phyloP scores from a whole-genome alignment of 2,329 filamentous ascomycete genomes.

The Ophiostoma novo-ulmi region DNA sequence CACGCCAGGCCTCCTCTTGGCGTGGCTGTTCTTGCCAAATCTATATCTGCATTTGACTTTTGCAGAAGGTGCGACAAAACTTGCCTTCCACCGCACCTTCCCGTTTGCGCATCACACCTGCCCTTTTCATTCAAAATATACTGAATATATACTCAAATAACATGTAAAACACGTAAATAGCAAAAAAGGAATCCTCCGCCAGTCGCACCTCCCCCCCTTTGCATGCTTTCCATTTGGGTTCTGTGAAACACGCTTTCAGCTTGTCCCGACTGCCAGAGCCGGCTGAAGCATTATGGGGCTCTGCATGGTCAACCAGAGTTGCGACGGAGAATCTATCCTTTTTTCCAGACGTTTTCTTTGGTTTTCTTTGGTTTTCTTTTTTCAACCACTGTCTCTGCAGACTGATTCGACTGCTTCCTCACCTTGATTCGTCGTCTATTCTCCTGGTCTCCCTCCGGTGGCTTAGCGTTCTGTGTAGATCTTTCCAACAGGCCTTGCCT shows the following conservation, averaged over 20 bases:
- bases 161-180: background rate
- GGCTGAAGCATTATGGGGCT: slow-evolving; percentile 23
- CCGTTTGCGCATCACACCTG: background rate
- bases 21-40: background rate
- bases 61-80: background rate
- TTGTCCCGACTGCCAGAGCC: slow-evolving; percentile 20
- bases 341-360: background rate
- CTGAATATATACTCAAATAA: background rate
- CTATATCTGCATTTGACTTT: background rate
- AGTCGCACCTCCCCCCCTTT: background rate
- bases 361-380: background rate
- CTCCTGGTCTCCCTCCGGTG: background rate
- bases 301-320: slow-evolving; percentile 7
- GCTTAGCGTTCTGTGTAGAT: background rate
- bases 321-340: background rate
- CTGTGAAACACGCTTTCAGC: slow-evolving; percentile 22
- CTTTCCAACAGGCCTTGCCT: background rate
- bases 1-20: background rate
- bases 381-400: background rate
- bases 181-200: background rate
- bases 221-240: slow-evolving; percentile 14
- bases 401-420: background rate
- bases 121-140: background rate
- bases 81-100: background rate
- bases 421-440: background rate